Evolutionary conservation across 2,329 filamentous ascomycete genomes (phyloP).

Genomic region (Alternaria consortialis): DNA sequence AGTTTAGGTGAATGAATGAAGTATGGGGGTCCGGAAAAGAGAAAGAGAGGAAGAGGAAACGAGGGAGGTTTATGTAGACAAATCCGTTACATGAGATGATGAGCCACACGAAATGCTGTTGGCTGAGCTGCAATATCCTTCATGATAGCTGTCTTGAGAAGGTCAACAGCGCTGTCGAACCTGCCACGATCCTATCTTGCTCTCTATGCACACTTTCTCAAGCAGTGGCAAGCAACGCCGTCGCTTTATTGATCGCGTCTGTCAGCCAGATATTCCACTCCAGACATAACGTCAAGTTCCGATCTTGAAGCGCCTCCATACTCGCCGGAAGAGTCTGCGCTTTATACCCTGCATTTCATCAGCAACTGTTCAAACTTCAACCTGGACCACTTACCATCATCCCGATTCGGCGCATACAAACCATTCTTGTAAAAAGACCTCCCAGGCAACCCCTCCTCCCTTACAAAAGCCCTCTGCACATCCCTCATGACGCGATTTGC

Average conservation of each 20-base stretch:
- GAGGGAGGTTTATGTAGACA: too few species aligned
- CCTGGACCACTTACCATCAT: constrained; percentile 11
- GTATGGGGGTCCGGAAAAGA: too few species aligned
- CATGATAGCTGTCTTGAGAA: not conserved
- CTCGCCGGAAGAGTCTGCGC: constrained; percentile 13
- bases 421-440: constrained; percentile 19
- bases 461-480: constrained; percentile 15
- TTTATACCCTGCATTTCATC: constrained; percentile 6
- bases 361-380: too few species aligned
- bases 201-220: not conserved
- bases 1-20: too few species aligned
- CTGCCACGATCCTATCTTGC: too few species aligned
- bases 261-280: constrained; percentile 6
- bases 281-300: constrained; percentile 7
- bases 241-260: not conserved
- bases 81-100: too few species aligned
- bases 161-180: not conserved
- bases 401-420: constrained; percentile 17
- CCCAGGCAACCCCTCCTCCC: constrained; percentile 11
- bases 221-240: not conserved
- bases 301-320: constrained; percentile 16
- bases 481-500: constrained; percentile 11
- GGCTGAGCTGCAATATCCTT: too few species aligned
- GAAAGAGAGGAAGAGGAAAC: too few species aligned
- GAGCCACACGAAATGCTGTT: not conserved